phyloP scores from a whole-genome alignment of 768 basidiomycete species.

The Naematelia encephala region DNA sequence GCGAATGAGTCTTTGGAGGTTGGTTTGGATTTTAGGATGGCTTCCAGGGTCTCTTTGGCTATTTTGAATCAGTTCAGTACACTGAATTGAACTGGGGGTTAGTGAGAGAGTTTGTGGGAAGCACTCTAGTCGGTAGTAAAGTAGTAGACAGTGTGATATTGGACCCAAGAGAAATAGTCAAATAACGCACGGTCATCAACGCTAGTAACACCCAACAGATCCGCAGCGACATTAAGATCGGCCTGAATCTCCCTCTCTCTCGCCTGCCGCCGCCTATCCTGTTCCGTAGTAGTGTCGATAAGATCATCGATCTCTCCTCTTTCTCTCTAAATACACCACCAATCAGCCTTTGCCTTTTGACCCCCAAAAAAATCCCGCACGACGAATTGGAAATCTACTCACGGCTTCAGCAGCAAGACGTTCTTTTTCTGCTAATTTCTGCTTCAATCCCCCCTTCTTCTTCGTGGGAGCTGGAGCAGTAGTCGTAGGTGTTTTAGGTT shows the following conservation, averaged over 20 bases:
- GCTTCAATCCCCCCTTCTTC: slow-evolving; percentile 89
- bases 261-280: slow-evolving; percentile 66
- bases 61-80: neutral
- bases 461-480: slow-evolving; percentile 65
- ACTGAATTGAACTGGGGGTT: neutral
- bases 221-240: slow-evolving; percentile 79
- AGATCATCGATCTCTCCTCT: slow-evolving; percentile 34
- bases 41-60: slow-evolving; percentile 27
- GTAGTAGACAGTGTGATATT: neutral
- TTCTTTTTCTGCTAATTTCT: slow-evolving; percentile 89
- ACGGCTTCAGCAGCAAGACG: slow-evolving; percentile 61
- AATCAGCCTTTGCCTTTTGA: too few relatives aligned
- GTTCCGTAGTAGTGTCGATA: slow-evolving; percentile 49
- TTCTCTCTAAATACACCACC: neutral
- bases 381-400: too few relatives aligned
- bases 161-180: slow-evolving; percentile 8
- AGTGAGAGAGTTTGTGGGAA: neutral
- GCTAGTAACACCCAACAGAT: slow-evolving; percentile 69
- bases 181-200: slow-evolving; percentile 47
- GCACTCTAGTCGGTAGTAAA: neutral
- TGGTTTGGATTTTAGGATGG: slow-evolving; percentile 71
- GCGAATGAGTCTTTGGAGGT: slow-evolving; percentile 86
- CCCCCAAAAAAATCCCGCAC: too few relatives aligned
- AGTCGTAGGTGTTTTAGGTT: slow-evolving; percentile 53
- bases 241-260: slow-evolving; percentile 78